Evolutionary conservation across 129 eudicot species (phyloP), one percentile per base, ranked within the genome.

Genomic region (Sambucus nigra): DNA sequence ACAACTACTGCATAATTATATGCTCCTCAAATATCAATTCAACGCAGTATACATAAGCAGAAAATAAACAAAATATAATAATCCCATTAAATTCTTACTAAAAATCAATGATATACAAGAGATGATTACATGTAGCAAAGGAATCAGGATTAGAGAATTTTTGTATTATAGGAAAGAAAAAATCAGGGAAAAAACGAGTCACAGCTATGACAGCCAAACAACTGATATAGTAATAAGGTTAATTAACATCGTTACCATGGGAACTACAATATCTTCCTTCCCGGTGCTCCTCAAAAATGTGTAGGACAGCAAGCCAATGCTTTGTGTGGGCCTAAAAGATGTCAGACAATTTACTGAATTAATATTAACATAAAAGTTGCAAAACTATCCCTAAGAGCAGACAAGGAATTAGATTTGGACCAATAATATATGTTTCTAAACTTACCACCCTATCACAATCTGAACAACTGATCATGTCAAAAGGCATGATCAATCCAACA

Each of bases 191-290:
- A n/a, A n/a, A n/a, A n/a, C n/a, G n/a, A n/a, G n/a, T n/a, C n/a
- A n/a, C n/a, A n/a, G n/a, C n/a, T n/a, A n/a, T n/a, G n/a, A n/a
- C n/a, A n/a, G n/a, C n/a, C n/a, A n/a, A n/a, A n/a, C n/a, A n/a
- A n/a, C n/a, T n/a, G n/a, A n/a, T n/a, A n/a, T 42, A 47, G n/a
- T n/a, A n/a, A n/a, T n/a, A n/a, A n/a, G n/a, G n/a, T n/a, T n/a
- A n/a, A n/a, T 35, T 48, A 58, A 19, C n/a, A 68, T 52, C 65
- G 53, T 79, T 77, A 89, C 97, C 94, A 85, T 84, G 49, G 97
- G 97, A 74, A 89, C 97, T 19, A 89, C 83, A 45, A 89, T 85
- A 75, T 89, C 97, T 85, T 89, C 97, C 67, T 78, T 89, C 19
- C 95, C 83, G 15, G 95, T 89, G 64, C 65, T 61, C 67, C 79